A percentile compares a stretch with the other conserved stretches of the same genome.
Evolutionary conservation across 257 asterid species (phyloP).

Genomic region (Ehretia macrophylla): DNA sequence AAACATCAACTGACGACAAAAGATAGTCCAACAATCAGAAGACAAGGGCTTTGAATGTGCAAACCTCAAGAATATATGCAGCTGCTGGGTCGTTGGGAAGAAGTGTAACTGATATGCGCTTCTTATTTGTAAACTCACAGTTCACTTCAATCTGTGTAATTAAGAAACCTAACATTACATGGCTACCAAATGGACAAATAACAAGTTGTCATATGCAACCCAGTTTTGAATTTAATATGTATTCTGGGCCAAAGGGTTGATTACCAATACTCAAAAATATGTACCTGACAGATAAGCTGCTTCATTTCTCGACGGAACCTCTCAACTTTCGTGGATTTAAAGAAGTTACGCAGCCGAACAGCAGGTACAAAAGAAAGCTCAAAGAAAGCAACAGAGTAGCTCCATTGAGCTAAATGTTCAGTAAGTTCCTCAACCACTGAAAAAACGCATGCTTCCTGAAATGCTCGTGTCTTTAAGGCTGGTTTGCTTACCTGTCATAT

Average conservation of each 20-base stretch:
- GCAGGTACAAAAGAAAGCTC: conserved; percentile 79
- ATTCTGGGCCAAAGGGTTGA: not conserved
- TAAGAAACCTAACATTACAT: conserved; percentile 19
- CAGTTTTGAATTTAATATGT: not conserved
- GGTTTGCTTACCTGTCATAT: conserved; percentile 68
- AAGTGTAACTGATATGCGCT: conserved; percentile 54
- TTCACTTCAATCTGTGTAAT: conserved; percentile 67
- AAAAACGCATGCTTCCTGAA: conserved; percentile 86
- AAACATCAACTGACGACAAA: too few relatives aligned
- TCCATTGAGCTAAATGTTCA: conserved; percentile 93
- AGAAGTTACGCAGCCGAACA: conserved; percentile 64
- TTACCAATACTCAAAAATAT: not conserved
- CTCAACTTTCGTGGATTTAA: conserved; percentile 84
- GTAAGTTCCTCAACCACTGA: conserved; percentile 82
- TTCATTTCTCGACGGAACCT: conserved; percentile 80
- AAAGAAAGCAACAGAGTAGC: conserved; percentile 73
- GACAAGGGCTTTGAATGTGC: conserved; percentile 14
- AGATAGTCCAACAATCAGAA: not conserved
- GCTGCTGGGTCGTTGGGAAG: conserved; percentile 74
- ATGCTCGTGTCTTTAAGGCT: conserved; percentile 73
- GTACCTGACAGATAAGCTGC: conserved; percentile 72
- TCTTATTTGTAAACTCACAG: conserved; percentile 68
- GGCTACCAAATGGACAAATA: conserved; percentile 6
- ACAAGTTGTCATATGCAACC: conserved; percentile 2
- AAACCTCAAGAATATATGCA: conserved; percentile 80